Conservation (phyloP, 805 yeast species). For the Pichia gijzeniarum region DNA sequence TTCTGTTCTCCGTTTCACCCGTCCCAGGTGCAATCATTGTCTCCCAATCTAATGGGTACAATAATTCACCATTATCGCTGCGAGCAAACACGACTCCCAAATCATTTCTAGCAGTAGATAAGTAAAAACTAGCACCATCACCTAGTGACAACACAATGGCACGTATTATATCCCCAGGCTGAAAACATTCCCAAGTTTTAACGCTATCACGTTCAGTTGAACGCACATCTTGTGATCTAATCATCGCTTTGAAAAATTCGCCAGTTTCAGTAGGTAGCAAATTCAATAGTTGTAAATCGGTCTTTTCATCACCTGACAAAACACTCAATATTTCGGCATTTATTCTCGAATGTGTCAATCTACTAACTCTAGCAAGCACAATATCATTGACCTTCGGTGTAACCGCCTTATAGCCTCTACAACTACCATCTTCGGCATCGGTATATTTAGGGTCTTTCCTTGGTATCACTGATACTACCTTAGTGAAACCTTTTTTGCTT, state of each 20-base stretch:
- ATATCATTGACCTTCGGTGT: constrained; percentile 81
- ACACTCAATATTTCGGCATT: constrained; percentile 60
- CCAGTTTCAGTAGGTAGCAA: constrained; percentile 66
- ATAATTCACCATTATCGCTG: constrained; percentile 51
- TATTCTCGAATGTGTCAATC: constrained; percentile 64
- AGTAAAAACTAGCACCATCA: constrained; percentile 86
- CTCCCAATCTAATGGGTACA: constrained; percentile 95
- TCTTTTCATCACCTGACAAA: constrained; percentile 2
- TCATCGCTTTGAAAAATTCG: constrained; percentile 81
- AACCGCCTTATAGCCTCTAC: constrained; percentile 26
- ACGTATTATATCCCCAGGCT: constrained; percentile 89
- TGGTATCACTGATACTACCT: constrained; percentile 18
- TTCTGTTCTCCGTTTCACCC: constrained; percentile 71
- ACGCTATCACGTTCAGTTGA: constrained; percentile 88
- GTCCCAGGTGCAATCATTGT: constrained; percentile 77
- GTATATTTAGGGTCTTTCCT: constrained; percentile 20
- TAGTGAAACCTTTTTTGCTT: constrained; percentile 7
- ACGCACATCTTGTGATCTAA: constrained; percentile 82
- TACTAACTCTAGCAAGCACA: constrained; percentile 69
- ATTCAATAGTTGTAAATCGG: constrained; percentile 21
- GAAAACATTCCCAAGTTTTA: constrained; percentile 67
- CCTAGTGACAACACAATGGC: constrained; percentile 84
- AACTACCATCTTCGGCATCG: not conserved
- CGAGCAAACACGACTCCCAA: constrained; percentile 90
- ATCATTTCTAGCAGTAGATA: constrained; percentile 85